Percentiles rank a stretch among this genome's conserved stretches.
Conservation (phyloP, 257 asterid species). For the Fraxinus anomala region DNA sequence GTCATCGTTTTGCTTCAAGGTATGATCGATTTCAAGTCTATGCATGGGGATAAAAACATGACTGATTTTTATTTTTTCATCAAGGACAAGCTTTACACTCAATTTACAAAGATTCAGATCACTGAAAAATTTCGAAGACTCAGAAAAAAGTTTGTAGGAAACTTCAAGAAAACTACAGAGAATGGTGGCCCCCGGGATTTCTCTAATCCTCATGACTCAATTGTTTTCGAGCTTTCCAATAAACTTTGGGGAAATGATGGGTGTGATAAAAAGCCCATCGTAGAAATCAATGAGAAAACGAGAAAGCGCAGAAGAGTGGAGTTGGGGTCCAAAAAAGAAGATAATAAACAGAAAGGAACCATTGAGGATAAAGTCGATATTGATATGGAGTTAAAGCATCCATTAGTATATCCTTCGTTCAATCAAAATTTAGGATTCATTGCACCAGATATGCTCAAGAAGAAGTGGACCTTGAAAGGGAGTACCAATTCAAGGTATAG, state of each 20-base stretch:
- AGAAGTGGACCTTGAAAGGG: neutral
- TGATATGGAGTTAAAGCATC: no score
- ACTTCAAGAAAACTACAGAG: no score
- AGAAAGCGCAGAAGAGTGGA: neutral
- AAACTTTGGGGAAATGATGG: neutral
- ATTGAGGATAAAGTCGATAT: no score
- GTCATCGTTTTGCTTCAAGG: neutral
- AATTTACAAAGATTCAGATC: neutral
- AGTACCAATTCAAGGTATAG: no score
- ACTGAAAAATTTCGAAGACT: neutral
- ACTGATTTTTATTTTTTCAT: neutral
- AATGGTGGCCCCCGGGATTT: no score
- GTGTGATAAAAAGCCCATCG: neutral
- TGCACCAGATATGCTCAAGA: neutral
- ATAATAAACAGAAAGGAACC: no score
- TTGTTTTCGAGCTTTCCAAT: neutral
- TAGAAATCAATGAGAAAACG: neutral
- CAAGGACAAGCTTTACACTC: neutral
- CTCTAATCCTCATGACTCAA: neutral
- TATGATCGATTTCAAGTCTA: neutral
- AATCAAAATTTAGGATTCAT: neutral
- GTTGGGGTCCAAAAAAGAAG: no score
- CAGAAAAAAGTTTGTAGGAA: neutral
- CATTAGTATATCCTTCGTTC: neutral
- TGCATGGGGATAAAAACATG: neutral